phyloP scores from a whole-genome alignment of 78 protist species.

The Dictyostelium intermedium region DNA sequence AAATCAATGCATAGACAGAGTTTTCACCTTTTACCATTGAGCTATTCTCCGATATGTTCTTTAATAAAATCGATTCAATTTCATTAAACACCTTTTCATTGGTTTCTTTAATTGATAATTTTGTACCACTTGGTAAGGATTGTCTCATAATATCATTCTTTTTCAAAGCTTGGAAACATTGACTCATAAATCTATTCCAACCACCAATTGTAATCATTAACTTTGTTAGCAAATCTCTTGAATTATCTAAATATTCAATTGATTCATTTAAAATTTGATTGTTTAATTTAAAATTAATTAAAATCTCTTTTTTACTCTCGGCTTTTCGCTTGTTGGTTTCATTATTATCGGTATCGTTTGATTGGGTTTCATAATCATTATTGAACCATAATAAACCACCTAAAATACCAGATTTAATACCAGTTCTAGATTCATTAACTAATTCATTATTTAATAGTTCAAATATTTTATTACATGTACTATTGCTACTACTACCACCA shows the following conservation, averaged over 20 bases:
- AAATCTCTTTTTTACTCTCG: constrained; percentile 42
- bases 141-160: neutral
- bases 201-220: constrained; percentile 54
- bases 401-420: constrained; percentile 49
- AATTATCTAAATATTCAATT: neutral
- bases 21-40: constrained; percentile 29
- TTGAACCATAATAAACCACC: constrained; percentile 45
- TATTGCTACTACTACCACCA: neutral
- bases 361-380: neutral
- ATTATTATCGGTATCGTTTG: neutral
- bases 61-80: neutral
- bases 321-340: neutral
- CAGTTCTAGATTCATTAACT: neutral
- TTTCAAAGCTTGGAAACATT: neutral
- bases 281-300: neutral
- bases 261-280: neutral
- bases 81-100: constrained; percentile 37
- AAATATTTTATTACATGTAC: neutral
- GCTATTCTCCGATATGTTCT: neutral
- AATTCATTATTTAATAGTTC: constrained; percentile 9
- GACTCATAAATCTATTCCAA: constrained; percentile 47
- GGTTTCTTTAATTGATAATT: neutral
- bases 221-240: neutral
- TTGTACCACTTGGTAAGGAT: constrained; percentile 8
- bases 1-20: constrained; percentile 3